Evolutionary conservation across 805 yeast genomes (phyloP), one percentile per base, ranked within the genome.

Genomic region (Ogataea glucozyma): DNA sequence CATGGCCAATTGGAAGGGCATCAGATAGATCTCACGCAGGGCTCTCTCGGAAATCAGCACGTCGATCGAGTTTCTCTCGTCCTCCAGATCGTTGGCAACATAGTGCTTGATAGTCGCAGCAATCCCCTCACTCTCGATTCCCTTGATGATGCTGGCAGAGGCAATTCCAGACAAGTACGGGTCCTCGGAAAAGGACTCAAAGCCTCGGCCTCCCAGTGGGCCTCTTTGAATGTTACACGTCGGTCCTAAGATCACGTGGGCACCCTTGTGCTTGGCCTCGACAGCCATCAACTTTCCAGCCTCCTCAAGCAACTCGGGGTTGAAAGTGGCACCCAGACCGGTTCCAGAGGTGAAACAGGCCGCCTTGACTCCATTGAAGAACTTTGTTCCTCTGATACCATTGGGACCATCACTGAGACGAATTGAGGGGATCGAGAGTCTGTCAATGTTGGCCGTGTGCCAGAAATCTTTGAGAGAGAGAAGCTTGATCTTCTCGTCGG

Each of bases 1-100:
- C 21, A 78, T 56, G n/a, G 85, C 85, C 31, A 81, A 58, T 62
- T 80, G 81, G 68, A 81, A 81, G 2, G 88, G 86, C 51, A 72
- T 70, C 57, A 81, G 65, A 60, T 81, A 81, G 44, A 81, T 72
- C 58, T 82, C 87, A 58, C 87, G 72, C 48, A 81, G 63, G 2
- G 87, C 86, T 54, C 87, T 65, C 53, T 76, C 79, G 2, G 83
- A 68, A 33, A 82, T 65, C 13, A 72, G 60, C 6, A 79, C 65
- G 54, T 79, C 72, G 27, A 76, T 70, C 1, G 72, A 62, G 40
- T 61, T 66, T 48, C 87, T 64, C 44, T 76, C 77, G 45, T 78
- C 74, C 57, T 81, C 88, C 57, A 73, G 71, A 53, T 81, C 86
- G 49, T 81, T 81, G 57, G 81, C 74, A 18, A 78, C 83, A 61